These are phyloP conservation scores for Starmerella davenportii DNA, from an alignment of 805 yeast species.

Conservation along the genomic window DNA sequence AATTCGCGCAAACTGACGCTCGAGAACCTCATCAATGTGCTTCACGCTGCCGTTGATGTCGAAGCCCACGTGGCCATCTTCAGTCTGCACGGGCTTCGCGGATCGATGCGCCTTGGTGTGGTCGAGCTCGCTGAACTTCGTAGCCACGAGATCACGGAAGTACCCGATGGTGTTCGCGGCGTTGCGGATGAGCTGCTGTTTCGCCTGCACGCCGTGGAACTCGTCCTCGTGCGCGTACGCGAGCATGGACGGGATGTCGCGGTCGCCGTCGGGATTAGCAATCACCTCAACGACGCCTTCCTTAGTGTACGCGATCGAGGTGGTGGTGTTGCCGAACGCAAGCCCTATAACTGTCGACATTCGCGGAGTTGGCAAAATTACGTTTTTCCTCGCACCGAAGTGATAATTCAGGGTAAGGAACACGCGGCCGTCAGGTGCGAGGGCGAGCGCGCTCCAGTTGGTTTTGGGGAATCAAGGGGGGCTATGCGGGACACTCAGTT, in stretches of 20 bases:
- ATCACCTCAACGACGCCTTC: conserved; percentile 93
- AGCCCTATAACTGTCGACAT: conserved; percentile 62
- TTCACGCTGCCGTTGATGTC: conserved; percentile 28
- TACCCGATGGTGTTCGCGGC: conserved; percentile 69
- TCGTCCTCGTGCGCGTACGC: conserved; percentile 89
- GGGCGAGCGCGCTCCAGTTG: too few species aligned
- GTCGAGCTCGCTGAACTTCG: conserved; percentile 51
- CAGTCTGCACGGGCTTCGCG: conserved; percentile 42
- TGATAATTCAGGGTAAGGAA: too few species aligned
- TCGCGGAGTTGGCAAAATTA: neutral
- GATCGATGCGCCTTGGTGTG: conserved; percentile 43
- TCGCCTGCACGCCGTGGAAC: conserved; percentile 93
- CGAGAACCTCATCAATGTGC: conserved; percentile 58
- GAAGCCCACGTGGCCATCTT: conserved; percentile 52
- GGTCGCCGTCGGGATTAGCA: conserved; percentile 98
- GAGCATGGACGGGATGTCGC: conserved; percentile 82
- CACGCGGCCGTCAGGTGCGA: too few species aligned
- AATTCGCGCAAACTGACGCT: conserved; percentile 68
- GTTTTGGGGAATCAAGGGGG: too few species aligned
- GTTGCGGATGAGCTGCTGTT: conserved; percentile 81
- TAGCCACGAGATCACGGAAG: conserved; percentile 86
- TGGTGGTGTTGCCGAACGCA: conserved; percentile 88
- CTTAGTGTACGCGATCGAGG: conserved; percentile 65
- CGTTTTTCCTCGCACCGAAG: neutral
- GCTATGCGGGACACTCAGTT: too few species aligned